phyloP scores from a whole-genome alignment of 768 basidiomycete genomes.

The Pleurotus ostreatus region DNA sequence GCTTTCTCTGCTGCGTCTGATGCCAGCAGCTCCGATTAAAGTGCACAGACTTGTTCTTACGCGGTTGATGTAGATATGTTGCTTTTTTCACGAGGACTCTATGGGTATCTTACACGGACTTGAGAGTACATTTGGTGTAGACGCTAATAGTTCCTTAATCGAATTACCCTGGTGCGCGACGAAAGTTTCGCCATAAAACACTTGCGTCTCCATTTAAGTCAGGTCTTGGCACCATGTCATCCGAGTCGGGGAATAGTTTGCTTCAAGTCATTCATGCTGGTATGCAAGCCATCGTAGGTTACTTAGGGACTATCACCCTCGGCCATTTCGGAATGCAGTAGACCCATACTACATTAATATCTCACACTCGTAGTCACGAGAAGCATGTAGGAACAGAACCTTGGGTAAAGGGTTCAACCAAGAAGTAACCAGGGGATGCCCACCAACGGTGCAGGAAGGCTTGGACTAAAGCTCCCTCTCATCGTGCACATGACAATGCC shows the following conservation, averaged over 20 bases:
- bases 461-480: too few relatives aligned
- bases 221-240: not conserved
- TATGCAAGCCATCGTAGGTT: too few relatives aligned
- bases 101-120: conserved; percentile 8
- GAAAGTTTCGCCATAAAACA: conserved; percentile 1
- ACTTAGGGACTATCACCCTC: too few relatives aligned
- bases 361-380: too few relatives aligned
- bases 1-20: conserved; percentile 28
- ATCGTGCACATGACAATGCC: too few relatives aligned
- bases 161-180: conserved; percentile 7
- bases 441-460: too few relatives aligned
- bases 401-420: not conserved
- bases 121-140: conserved; percentile 7
- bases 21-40: conserved; percentile 14
- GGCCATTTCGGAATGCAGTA: too few relatives aligned
- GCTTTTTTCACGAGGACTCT: not conserved
- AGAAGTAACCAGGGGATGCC: not conserved
- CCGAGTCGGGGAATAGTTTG: not conserved
- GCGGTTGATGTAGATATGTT: not conserved
- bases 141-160: conserved; percentile 8
- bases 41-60: not conserved
- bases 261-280: too few relatives aligned
- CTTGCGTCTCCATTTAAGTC: not conserved
- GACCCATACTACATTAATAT: too few relatives aligned
- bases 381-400: not conserved